Conservation (phyloP, 2,329 filamentous ascomycete species). For the Neofusicoccum umdonicola region DNA sequence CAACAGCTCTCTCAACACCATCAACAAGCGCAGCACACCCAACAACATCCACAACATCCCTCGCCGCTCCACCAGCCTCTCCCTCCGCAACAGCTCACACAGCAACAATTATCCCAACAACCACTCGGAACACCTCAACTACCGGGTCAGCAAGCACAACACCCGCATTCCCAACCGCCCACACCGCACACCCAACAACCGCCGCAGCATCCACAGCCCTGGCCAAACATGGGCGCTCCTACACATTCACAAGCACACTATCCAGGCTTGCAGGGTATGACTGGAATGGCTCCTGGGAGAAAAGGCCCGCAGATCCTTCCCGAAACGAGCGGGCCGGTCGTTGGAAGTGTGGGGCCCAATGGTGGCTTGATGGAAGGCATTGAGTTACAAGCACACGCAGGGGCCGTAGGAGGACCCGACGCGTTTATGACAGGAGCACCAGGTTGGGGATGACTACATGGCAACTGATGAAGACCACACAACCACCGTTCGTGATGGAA, state of each 20-base stretch:
- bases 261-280: slow-evolving; percentile 9
- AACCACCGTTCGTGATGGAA: neutral
- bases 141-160: slow-evolving; percentile 3
- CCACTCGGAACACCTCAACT: slow-evolving; percentile 7
- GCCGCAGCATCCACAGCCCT: neutral
- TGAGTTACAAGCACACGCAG: slow-evolving; percentile 6
- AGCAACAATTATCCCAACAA: slow-evolving; percentile 13
- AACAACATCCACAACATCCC: slow-evolving; percentile 7
- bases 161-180: slow-evolving; percentile 11
- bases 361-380: slow-evolving; percentile 14
- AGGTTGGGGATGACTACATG: slow-evolving; percentile 12
- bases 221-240: slow-evolving; percentile 7
- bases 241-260: slow-evolving; percentile 6
- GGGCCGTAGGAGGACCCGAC: neutral
- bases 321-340: neutral
- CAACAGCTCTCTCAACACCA: slow-evolving; percentile 27
- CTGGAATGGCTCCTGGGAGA: neutral
- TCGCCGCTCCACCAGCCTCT: slow-evolving; percentile 11
- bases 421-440: slow-evolving; percentile 8
- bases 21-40: neutral
- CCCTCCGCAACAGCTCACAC: slow-evolving; percentile 7
- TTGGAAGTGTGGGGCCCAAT: neutral
- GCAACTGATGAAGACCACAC: neutral
- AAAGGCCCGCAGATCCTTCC: slow-evolving; percentile 11
- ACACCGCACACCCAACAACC: slow-evolving; percentile 4